Conservation (phyloP, 2,329 filamentous ascomycete genomes). For the Cytospora mali region DNA sequence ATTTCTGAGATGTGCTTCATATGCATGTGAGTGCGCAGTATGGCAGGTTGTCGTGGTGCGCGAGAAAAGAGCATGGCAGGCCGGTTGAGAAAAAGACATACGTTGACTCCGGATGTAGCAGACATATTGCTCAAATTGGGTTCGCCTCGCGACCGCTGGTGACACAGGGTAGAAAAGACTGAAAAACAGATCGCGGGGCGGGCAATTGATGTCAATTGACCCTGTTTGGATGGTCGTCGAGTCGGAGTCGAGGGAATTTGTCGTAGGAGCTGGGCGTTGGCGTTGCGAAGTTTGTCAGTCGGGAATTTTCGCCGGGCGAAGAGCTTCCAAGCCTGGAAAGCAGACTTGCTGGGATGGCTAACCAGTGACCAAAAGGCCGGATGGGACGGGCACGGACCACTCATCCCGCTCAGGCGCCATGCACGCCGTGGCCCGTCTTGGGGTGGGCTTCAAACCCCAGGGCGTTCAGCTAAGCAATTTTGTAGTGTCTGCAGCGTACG, state of each 20-base stretch:
- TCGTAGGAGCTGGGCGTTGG: constrained; percentile 23
- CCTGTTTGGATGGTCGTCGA: constrained; percentile 25
- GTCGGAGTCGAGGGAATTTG: constrained; percentile 24
- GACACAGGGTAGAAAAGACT: constrained; percentile 39
- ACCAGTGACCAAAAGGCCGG: constrained; percentile 14
- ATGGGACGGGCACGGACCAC: neutral
- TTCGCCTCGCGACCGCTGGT: constrained; percentile 47
- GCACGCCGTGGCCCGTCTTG: neutral
- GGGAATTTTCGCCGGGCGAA: constrained; percentile 42
- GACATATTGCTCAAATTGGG: constrained; percentile 58
- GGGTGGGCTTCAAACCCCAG: neutral
- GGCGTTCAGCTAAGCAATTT: constrained; percentile 5
- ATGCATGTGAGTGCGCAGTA: neutral
- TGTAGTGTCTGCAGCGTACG: too few species aligned
- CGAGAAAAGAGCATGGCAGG: constrained; percentile 23
- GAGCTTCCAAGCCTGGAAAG: constrained; percentile 30
- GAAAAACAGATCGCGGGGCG: constrained; percentile 34
- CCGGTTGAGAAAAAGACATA: constrained; percentile 45
- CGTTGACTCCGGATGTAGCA: constrained; percentile 68
- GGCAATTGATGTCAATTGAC: constrained; percentile 32
- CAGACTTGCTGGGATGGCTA: constrained; percentile 24
- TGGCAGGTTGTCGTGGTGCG: constrained; percentile 30
- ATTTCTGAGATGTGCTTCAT: neutral
- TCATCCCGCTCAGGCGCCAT: neutral
- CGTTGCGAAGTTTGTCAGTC: constrained; percentile 36